Conservation (phyloP, 1,284 basidiomycete species). For the Termitomyces sp. region DNA sequence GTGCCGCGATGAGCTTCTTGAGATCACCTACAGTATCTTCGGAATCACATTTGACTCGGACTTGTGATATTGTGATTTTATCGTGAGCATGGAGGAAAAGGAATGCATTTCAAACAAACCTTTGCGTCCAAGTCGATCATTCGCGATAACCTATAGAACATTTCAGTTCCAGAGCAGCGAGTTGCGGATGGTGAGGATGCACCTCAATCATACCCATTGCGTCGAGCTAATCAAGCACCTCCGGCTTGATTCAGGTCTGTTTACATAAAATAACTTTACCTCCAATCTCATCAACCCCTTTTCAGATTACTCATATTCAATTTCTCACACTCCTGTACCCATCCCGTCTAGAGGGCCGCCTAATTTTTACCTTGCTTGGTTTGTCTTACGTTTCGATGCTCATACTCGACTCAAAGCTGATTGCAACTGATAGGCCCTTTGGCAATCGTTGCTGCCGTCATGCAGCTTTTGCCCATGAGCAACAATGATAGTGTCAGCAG, state of each 20-base stretch:
- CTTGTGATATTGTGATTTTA: conserved; percentile 35
- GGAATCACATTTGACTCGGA: conserved; percentile 88
- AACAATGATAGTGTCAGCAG: conserved; percentile 40
- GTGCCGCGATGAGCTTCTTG: conserved; percentile 94
- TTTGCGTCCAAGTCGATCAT: conserved; percentile 95
- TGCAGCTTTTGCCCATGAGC: conserved; percentile 78
- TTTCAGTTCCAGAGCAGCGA: not conserved
- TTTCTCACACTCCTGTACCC: conserved; percentile 96
- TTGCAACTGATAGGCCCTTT: conserved; percentile 59
- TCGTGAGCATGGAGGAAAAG: not conserved
- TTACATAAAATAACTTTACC: not conserved
- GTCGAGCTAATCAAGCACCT: conserved; percentile 37
- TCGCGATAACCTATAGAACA: conserved; percentile 77
- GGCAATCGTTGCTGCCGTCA: conserved; percentile 78
- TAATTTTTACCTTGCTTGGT: conserved; percentile 87
- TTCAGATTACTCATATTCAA: conserved; percentile 93
- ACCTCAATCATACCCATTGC: conserved; percentile 60
- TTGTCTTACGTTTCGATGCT: not conserved
- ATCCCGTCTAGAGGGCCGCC: conserved; percentile 82
- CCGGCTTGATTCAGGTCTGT: conserved; percentile 78
- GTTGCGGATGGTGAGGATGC: conserved; percentile 12
- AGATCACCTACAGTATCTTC: conserved; percentile 96
- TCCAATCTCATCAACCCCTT: not conserved
- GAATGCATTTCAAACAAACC: conserved; percentile 42
- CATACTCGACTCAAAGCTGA: not conserved